Percentiles rank a stretch among this genome's conserved stretches.
Evolutionary conservation across 371 early-diverging fungal species (phyloP).

Genomic region (Batkoa obscura): DNA sequence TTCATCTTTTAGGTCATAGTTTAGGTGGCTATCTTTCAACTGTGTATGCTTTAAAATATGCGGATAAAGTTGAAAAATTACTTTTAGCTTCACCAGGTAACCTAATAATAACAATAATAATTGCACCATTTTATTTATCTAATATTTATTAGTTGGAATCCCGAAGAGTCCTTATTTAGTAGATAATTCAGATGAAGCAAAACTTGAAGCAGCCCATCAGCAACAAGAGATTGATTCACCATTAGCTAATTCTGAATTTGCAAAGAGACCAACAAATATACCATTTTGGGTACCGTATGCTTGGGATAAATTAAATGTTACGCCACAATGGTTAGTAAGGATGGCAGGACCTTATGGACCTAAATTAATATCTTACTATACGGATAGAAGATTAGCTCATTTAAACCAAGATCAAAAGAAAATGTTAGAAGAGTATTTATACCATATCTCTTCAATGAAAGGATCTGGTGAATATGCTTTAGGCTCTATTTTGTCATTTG

Average conservation of each 20-base stretch:
- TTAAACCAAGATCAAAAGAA: constrained; percentile 33
- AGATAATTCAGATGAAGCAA: constrained; percentile 9
- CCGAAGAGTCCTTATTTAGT: constrained; percentile 22
- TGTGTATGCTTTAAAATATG: constrained; percentile 72
- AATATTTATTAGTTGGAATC: constrained; percentile 24
- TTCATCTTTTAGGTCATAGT: constrained; percentile 70
- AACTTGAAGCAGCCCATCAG: constrained; percentile 11
- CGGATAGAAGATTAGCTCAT: constrained; percentile 41
- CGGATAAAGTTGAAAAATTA: constrained; percentile 70
- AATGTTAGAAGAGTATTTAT: constrained; percentile 25
- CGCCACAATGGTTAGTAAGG: constrained; percentile 69
- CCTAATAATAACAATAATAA: neutral
- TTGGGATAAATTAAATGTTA: constrained; percentile 54
- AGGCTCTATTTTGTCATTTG: constrained; percentile 45
- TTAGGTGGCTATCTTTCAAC: constrained; percentile 77
- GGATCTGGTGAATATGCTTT: constrained; percentile 70
- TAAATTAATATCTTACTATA: constrained; percentile 42
- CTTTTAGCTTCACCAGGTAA: constrained; percentile 71
- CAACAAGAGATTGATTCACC: constrained; percentile 11
- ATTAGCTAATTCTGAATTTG: neutral
- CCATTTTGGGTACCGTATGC: constrained; percentile 21
- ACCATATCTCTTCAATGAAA: constrained; percentile 50
- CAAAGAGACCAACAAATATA: constrained; percentile 8
- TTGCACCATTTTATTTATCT: neutral
- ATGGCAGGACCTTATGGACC: constrained; percentile 59